A percentile compares a stretch with the other conserved stretches of the same genome.
These are phyloP conservation scores for Didymella segeticola DNA, from an alignment of 2,329 filamentous ascomycete species.

Conservation along the genomic window DNA sequence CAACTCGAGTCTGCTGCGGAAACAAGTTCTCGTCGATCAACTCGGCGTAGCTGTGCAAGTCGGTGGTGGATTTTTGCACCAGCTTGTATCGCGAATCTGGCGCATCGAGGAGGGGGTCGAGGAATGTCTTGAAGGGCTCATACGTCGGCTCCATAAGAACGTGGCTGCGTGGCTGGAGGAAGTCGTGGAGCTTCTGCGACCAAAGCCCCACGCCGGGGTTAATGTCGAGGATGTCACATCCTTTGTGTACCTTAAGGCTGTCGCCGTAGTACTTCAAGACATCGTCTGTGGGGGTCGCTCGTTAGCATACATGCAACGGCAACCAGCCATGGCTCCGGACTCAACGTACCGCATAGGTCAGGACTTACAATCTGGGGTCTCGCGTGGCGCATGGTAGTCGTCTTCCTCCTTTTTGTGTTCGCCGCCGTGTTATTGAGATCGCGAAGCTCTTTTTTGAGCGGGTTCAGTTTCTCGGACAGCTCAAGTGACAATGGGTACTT, in stretches of 20 bases:
- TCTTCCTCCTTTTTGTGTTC: background rate
- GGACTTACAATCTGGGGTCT: slow-evolving; percentile 52
- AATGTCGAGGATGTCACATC: slow-evolving; percentile 86
- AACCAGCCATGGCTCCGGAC: slow-evolving; percentile 15
- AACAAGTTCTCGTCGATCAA: slow-evolving; percentile 61
- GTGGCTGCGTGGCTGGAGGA: slow-evolving; percentile 80
- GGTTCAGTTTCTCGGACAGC: slow-evolving; percentile 11
- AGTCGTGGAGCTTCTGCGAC: slow-evolving; percentile 77
- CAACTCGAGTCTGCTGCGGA: slow-evolving; percentile 60
- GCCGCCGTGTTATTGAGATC: background rate
- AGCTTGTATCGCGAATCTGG: slow-evolving; percentile 58
- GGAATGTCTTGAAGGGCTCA: slow-evolving; percentile 64
- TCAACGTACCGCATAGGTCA: slow-evolving; percentile 53
- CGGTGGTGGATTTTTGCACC: slow-evolving; percentile 33
- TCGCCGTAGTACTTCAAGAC: slow-evolving; percentile 72
- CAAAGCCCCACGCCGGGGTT: slow-evolving; percentile 82
- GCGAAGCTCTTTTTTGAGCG: background rate
- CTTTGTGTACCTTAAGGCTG: slow-evolving; percentile 71
- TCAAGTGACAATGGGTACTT: slow-evolving; percentile 24
- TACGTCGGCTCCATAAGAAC: slow-evolving; percentile 78
- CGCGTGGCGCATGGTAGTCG: background rate
- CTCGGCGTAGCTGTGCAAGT: slow-evolving; percentile 53
- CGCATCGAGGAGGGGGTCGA: slow-evolving; percentile 56
- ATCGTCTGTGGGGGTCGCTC: slow-evolving; percentile 61
- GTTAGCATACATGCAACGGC: slow-evolving; percentile 12